These are phyloP conservation scores for Inonotus obliquus DNA, from an alignment of 1,284 basidiomycete species.

Conservation along the genomic window DNA sequence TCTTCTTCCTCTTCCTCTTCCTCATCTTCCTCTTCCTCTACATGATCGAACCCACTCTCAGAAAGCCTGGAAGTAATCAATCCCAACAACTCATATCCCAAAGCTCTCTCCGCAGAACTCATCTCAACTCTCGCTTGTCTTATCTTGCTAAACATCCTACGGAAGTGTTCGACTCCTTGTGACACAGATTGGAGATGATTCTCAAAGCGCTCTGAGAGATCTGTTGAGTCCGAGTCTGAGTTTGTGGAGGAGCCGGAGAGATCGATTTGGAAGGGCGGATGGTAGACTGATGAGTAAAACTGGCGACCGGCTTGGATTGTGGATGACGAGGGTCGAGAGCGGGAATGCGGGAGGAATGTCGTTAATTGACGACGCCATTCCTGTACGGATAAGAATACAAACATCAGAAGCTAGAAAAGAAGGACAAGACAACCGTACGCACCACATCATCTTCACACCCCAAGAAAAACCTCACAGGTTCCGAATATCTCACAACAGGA, in stretches of 20 bases:
- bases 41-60: constrained; percentile 41
- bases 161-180: constrained; percentile 61
- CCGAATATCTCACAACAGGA: constrained; percentile 72
- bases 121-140: constrained; percentile 68
- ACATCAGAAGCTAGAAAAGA: not conserved
- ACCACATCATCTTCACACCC: constrained; percentile 69
- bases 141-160: constrained; percentile 53
- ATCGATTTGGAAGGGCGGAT: constrained; percentile 82
- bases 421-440: constrained; percentile 25
- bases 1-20: constrained; percentile 26
- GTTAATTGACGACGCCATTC: constrained; percentile 70
- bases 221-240: constrained; percentile 61
- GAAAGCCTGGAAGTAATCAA: constrained; percentile 48
- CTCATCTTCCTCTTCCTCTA: constrained; percentile 45
- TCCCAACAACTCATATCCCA: constrained; percentile 66
- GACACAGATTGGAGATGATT: constrained; percentile 60
- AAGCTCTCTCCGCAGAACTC: constrained; percentile 63
- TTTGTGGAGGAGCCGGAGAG: constrained; percentile 26
- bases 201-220: constrained; percentile 56
- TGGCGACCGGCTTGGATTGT: constrained; percentile 40
- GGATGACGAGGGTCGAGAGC: constrained; percentile 44
- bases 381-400: constrained; percentile 31
- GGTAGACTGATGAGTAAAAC: constrained; percentile 77
- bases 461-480: constrained; percentile 79
- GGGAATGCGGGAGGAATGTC: constrained; percentile 39